These are phyloP conservation scores for Rhazya stricta DNA, from an alignment of 257 asterid genomes.

Conservation along the genomic window DNA sequence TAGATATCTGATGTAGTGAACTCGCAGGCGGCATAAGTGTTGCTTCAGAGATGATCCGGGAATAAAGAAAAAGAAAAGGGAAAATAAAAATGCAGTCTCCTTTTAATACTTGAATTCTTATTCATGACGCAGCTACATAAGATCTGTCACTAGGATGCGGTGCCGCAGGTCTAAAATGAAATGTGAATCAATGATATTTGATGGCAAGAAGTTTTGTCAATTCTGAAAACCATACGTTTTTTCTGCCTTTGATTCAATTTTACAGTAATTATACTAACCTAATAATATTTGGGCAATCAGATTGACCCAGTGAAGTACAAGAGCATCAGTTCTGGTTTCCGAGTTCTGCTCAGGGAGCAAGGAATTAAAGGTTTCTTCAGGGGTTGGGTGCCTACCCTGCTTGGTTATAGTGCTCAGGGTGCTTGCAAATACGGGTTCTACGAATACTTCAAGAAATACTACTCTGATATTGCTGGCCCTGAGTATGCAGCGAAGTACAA, in stretches of 20 bases:
- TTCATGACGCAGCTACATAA: neutral
- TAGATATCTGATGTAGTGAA: neutral
- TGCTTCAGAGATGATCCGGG: neutral
- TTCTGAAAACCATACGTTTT: neutral
- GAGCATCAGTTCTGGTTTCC: constrained; percentile 59
- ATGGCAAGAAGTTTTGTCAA: neutral
- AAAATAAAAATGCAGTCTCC: too few species aligned
- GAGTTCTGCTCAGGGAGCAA: constrained; percentile 58
- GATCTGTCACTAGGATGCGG: neutral
- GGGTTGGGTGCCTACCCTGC: constrained; percentile 83
- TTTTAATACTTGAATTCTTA: too few species aligned
- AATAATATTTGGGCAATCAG: constrained; percentile 29
- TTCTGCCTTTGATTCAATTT: neutral
- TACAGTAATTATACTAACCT: neutral
- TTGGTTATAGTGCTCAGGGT: constrained; percentile 87
- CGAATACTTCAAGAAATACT: constrained; percentile 70
- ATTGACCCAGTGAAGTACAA: constrained; percentile 76
- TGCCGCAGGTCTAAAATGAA: neutral
- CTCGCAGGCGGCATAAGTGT: neutral
- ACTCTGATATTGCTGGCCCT: constrained; percentile 72
- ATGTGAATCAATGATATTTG: neutral
- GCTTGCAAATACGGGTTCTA: constrained; percentile 76
- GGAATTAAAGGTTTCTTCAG: constrained; percentile 62
- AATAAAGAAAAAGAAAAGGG: too few species aligned
- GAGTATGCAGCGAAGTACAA: constrained; percentile 72